Base-by-base conservation (phyloP, 164 flowering plant species). In the Kalanchoe fedtschenkoi region DNA sequence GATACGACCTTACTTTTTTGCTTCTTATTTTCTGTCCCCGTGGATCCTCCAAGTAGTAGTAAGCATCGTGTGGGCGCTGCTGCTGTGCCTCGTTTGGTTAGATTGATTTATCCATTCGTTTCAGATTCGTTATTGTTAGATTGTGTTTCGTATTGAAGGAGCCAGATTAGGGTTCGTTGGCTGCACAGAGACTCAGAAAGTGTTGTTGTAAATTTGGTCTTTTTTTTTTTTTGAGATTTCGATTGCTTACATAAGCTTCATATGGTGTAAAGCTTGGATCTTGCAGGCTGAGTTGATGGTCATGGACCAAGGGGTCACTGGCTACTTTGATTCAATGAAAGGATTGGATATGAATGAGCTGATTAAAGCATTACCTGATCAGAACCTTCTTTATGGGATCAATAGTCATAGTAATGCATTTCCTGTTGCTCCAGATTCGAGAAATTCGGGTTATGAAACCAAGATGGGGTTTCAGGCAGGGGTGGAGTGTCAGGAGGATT, bases 401-500 rank as follows among this genome's bases (percentile, higher is more conserved):
- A 47, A 47, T 47, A 1, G 10, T 9, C 10, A 30, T 11, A 13
- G 3, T 22, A 16, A 24, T 47, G 55, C 7, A 13, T 9, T 47
- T 47, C 30, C 55, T 6, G 3, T 47, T 47, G 29, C 26, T 29
- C 13, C 5, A 3, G 7, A 7, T 21, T n/a, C 24, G 55, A 24
- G 5, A 32, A 51, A 51, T 51, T 24, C 26, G 32, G 32, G 32
- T 5, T 9, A 4, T 3, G 32, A 26, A 51, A 26, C 16, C 1
- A 32, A 5, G 32, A 26, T 51, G 56, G 55, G 5, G 55, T 9
- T 26, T 4, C 56, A 26, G 56, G 29, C 10, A 7, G 34, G 61
- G 16, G 43, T 30, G 44, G 76, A 75, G 51, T 58, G 67, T 0
- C 73, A 47, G 37, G 85, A 79, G 65, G 88, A 78, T 60, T 71